Evolutionary conservation across 768 basidiomycete species (phyloP).

Genomic region (Artomyces pyxidatus): DNA sequence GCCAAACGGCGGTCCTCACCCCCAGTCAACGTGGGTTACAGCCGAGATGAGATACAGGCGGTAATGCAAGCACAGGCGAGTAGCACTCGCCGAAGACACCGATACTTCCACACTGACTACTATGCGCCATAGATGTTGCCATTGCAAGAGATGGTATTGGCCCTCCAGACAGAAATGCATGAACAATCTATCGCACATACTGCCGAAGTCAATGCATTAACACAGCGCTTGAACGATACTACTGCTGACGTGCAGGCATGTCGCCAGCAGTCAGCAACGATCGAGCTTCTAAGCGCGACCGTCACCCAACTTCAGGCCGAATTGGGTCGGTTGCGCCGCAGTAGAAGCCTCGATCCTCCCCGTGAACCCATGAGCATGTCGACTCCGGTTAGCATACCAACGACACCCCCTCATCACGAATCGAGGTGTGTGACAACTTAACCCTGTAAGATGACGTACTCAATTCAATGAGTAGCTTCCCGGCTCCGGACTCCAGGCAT

Average conservation of each 20-base stretch:
- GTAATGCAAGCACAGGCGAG: conserved; percentile 11
- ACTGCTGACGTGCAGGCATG: conserved; percentile 10
- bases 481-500: neutral
- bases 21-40: neutral
- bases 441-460: neutral
- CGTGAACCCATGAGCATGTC: conserved; percentile 9
- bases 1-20: neutral
- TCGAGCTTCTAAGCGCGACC: conserved; percentile 9
- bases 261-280: conserved; percentile 11
- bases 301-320: conserved; percentile 13
- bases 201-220: conserved; percentile 10
- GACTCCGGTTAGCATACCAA: conserved; percentile 1
- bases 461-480: neutral
- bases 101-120: neutral
- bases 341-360: conserved; percentile 1
- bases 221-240: conserved; percentile 6
- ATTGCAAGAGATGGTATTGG: conserved; percentile 9
- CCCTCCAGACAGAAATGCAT: conserved; percentile 13
- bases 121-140: conserved; percentile 6
- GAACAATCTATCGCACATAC: conserved; percentile 9
- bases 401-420: conserved; percentile 2
- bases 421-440: conserved; percentile 3
- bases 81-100: neutral
- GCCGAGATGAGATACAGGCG: neutral
- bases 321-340: conserved; percentile 6